These are phyloP conservation scores for Picea mariana DNA, from an alignment of 83 land plant genomes.

Conservation along the genomic window DNA sequence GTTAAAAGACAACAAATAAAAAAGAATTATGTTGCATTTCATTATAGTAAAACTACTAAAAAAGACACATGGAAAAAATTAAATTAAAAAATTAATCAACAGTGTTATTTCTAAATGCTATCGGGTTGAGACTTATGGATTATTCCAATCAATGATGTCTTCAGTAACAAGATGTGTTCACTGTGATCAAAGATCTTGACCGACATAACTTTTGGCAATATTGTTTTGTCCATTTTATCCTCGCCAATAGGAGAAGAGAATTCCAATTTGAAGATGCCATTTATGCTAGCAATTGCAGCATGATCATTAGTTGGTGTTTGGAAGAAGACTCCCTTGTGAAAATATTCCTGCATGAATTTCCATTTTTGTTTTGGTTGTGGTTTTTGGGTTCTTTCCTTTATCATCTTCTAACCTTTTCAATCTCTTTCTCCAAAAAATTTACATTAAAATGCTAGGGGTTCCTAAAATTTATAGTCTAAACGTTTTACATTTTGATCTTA, in stretches of 20 bases:
- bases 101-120: constrained; percentile 2
- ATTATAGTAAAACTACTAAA: no score
- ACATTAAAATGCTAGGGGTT: no score
- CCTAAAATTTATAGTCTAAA: no score
- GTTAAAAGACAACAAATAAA: no score
- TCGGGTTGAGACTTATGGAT: constrained; percentile 56
- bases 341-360: no score
- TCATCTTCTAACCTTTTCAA: constrained; percentile 96
- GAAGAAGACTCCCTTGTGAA: no score
- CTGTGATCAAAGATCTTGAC: constrained; percentile 97
- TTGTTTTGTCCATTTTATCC: constrained; percentile 92
- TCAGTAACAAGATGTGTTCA: constrained; percentile 93
- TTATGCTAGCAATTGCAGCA: constrained; percentile 53
- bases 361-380: constrained; percentile 80
- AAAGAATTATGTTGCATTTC: no score
- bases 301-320: constrained; percentile 51
- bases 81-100: background rate
- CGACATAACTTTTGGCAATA: constrained; percentile 96
- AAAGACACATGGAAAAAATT: no score
- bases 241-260: constrained; percentile 94
- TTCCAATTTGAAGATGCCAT: constrained; percentile 69
- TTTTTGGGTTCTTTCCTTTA: constrained; percentile 97
- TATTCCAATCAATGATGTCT: constrained; percentile 93
- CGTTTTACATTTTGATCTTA: no score
- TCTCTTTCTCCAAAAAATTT: constrained; percentile 53